Evolutionary conservation across 345 rosid species (phyloP).

Genomic region (Hibiscus tridactylites): DNA sequence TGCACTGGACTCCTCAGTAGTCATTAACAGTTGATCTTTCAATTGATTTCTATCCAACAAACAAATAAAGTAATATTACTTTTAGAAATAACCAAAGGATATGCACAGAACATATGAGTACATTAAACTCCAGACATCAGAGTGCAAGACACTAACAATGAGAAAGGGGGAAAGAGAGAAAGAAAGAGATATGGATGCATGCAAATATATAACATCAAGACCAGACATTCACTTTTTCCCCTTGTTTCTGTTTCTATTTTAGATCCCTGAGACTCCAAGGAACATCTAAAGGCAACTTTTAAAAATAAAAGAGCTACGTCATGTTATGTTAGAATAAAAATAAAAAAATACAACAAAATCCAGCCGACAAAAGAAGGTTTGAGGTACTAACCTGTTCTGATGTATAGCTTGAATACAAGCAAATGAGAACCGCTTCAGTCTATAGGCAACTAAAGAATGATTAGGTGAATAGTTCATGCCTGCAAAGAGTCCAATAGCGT

Average conservation of each 20-base stretch:
- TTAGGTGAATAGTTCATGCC: slow-evolving; percentile 42
- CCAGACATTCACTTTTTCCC: neutral
- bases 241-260: neutral
- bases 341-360: neutral
- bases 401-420: slow-evolving; percentile 68
- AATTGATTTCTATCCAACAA: slow-evolving; percentile 44
- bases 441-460: slow-evolving; percentile 59
- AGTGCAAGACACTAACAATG: neutral
- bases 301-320: neutral
- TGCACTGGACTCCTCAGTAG: slow-evolving; percentile 32
- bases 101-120: neutral
- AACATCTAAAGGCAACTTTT: neutral
- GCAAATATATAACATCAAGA: neutral
- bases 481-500: slow-evolving; percentile 55
- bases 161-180: neutral
- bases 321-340: neutral
- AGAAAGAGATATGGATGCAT: neutral
- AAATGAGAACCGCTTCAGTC: slow-evolving; percentile 65
- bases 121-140: neutral
- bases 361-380: slow-evolving; percentile 1
- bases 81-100: neutral
- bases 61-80: neutral
- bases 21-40: slow-evolving; percentile 48
- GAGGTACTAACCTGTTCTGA: slow-evolving; percentile 57
- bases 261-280: neutral